Evolutionary conservation across 2,329 filamentous ascomycete genomes (phyloP).

Genomic region (Colletotrichum neosansevieriae): DNA sequence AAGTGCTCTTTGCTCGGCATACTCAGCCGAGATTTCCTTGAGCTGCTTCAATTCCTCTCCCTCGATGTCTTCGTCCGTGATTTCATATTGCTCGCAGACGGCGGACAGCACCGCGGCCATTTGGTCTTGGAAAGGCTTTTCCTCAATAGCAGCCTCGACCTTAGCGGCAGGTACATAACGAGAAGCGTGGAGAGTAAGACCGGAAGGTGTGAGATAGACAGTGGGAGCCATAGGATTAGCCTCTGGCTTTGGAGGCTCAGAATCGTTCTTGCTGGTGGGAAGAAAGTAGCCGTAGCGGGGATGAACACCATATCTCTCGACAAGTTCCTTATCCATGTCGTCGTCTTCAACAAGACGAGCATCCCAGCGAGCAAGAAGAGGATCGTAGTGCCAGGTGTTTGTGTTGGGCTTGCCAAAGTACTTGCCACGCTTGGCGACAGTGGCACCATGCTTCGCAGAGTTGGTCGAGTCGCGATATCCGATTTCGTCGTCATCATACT

Average conservation of each 20-base stretch:
- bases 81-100: constrained; percentile 52
- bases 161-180: constrained; percentile 50
- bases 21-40: constrained; percentile 42
- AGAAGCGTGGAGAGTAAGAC: constrained; percentile 62
- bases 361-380: constrained; percentile 65
- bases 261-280: constrained; percentile 59
- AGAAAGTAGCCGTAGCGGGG: constrained; percentile 67
- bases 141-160: constrained; percentile 34
- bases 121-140: constrained; percentile 29
- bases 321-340: constrained; percentile 63
- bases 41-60: constrained; percentile 50
- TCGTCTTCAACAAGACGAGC: constrained; percentile 60
- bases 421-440: constrained; percentile 64
- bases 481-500: constrained; percentile 66
- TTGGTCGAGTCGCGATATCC: constrained; percentile 71
- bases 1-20: constrained; percentile 28
- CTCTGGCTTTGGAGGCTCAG: constrained; percentile 54
- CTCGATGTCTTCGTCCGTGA: constrained; percentile 51
- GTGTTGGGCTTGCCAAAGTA: constrained; percentile 67
- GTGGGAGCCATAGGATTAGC: constrained; percentile 61
- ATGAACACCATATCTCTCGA: constrained; percentile 64
- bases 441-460: constrained; percentile 65
- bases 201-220: constrained; percentile 62
- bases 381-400: constrained; percentile 66
- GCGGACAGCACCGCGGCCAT: constrained; percentile 50